A percentile compares a stretch with the other conserved stretches of the same genome.
Conservation (phyloP, 2,329 filamentous ascomycete species). For the Sordariomycetes sp. region DNA sequence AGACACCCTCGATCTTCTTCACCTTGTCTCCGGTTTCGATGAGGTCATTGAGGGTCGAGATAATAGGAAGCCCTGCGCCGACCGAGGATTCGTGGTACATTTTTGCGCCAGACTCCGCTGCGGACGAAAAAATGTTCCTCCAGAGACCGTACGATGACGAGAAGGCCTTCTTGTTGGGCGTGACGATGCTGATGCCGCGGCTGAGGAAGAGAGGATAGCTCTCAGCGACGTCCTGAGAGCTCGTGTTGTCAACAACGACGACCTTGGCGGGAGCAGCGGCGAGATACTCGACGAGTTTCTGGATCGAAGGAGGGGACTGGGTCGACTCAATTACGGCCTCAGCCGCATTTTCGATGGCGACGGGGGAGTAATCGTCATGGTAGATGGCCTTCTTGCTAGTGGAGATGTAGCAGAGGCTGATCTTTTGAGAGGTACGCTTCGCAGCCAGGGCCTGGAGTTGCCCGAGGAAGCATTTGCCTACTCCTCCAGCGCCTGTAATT, state of each 20-base stretch:
- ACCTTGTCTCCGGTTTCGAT: constrained; percentile 87
- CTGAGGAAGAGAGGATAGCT: constrained; percentile 71
- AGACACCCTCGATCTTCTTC: constrained; percentile 88
- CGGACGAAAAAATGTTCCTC: constrained; percentile 72
- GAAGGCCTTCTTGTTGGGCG: constrained; percentile 98
- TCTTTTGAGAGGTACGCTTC: constrained; percentile 53
- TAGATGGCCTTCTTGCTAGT: constrained; percentile 76
- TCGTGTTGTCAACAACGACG: constrained; percentile 91
- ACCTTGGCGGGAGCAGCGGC: constrained; percentile 63
- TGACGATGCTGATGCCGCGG: constrained; percentile 80
- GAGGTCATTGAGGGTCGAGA: constrained; percentile 89
- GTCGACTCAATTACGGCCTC: constrained; percentile 50
- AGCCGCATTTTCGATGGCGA: constrained; percentile 46
- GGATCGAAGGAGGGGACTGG: constrained; percentile 50
- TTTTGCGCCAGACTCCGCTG: constrained; percentile 58
- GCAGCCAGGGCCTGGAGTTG: constrained; percentile 60
- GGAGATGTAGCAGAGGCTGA: constrained; percentile 73
- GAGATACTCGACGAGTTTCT: constrained; percentile 67
- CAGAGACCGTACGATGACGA: constrained; percentile 69
- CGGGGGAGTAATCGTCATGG: constrained; percentile 55
- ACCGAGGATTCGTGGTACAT: constrained; percentile 94
- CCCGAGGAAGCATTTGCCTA: constrained; percentile 79
- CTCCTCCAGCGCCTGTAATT: constrained; percentile 68
- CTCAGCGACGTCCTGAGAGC: constrained; percentile 72
- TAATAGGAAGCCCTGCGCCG: constrained; percentile 82